A percentile compares a stretch with the other conserved stretches of the same genome.
These are phyloP conservation scores for Crithidia brevicula DNA, from an alignment of 208 protist species.

Conservation along the genomic window DNA sequence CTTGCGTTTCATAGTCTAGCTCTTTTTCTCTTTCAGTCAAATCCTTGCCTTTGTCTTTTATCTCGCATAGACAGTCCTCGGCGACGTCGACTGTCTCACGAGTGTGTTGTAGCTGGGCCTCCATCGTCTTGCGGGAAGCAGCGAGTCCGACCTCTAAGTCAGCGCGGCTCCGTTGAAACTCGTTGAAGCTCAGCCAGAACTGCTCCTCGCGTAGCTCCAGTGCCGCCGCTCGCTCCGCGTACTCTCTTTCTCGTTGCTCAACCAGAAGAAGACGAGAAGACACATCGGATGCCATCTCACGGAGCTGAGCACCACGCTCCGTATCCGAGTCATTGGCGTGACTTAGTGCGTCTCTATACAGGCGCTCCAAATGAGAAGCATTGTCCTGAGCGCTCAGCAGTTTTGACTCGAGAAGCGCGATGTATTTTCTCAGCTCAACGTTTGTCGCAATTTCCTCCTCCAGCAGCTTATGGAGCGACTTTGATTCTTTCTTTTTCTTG, in stretches of 20 bases:
- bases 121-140: constrained; percentile 4
- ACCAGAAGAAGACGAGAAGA: constrained; percentile 7
- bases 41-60: background rate
- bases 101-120: constrained; percentile 7
- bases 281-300: background rate
- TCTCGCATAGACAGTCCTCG: background rate
- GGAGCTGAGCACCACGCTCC: background rate
- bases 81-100: background rate
- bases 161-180: constrained; percentile 5
- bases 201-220: constrained; percentile 14
- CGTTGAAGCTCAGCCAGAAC: constrained; percentile 6
- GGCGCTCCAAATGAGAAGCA: background rate
- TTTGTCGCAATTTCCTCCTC: constrained; percentile 23
- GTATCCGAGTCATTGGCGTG: background rate
- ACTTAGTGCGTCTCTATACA: background rate
- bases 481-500: constrained; percentile 12
- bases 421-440: constrained; percentile 23
- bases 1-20: background rate
- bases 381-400: background rate
- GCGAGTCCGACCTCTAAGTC: constrained; percentile 12
- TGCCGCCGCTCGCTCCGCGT: background rate
- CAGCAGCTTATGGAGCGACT: constrained; percentile 9
- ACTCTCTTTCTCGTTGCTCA: constrained; percentile 15
- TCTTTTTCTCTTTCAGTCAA: constrained; percentile 2
- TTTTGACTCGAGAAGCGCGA: constrained; percentile 19